Base-by-base conservation (phyloP, 371 early-diverging fungal genomes). In the Lichtheimia ramosa region DNA sequence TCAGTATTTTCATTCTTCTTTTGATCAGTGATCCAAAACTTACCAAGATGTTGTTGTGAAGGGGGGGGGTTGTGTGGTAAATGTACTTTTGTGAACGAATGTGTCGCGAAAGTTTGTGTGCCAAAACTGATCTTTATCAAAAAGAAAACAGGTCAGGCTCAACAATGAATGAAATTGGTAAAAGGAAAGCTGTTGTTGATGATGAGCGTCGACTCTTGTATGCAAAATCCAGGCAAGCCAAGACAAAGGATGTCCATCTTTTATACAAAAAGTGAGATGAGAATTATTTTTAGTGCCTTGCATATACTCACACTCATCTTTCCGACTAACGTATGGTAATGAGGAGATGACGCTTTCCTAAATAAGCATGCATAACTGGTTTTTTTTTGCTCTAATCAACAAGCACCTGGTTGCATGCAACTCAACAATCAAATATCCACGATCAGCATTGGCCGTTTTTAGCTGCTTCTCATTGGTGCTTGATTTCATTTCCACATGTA, bases 111-210 rank as follows among this genome's bases (percentile, higher is more conserved):
- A 41, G 24, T 23, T n/a, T n/a, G n/a, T 18, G 42, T 13, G 39
- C 24, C 24, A 23, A 27, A 25, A 34, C 34, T 34, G 34, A 46
- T 18, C 46, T 46, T 46, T 46, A 16, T 46, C 46, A 46, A 46
- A 46, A 62, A 62, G 62, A 51, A 51, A 48, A 46, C 46, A 50
- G 48, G 50, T 43, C 20, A 62, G 34, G 34, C 34, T 16, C 43
- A 62, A 62, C 43, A 62, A 62, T 56, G 56, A 62, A 62, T 62
- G 56, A 62, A 62, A 21, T 8, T 8, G 34, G 6, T 34, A 34
- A 34, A 34, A 34, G 34, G 34, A 34, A 34, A 34, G 34, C 34
- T 34, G 34, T 34, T 34, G 34, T 34, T n/a, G 2, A 8, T 34
- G n/a, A n/a, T 34, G 34, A 34, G 34, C 34, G 34, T 34, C 34